These are phyloP conservation scores for Suhomyces ambrosiae DNA, from an alignment of 1,139 yeast species.

Conservation along the genomic window DNA sequence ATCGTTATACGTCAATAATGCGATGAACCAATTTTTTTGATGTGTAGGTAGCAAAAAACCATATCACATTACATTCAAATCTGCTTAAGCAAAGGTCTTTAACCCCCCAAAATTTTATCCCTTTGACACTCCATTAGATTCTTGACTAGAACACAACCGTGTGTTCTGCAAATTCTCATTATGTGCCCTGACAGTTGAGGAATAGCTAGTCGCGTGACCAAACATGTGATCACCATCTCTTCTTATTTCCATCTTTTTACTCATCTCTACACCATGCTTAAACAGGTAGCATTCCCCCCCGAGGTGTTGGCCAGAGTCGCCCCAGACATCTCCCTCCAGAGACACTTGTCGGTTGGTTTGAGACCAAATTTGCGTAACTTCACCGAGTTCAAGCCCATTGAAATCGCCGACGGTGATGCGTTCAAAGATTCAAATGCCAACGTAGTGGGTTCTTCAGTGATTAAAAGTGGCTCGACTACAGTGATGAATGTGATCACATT, in stretches of 20 bases:
- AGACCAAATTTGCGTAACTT: slow-evolving; percentile 74
- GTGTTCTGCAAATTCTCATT: too few relatives aligned
- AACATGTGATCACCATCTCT: too few relatives aligned
- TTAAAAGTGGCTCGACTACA: slow-evolving; percentile 74
- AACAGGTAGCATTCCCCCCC: slow-evolving; percentile 68
- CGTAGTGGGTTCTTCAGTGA: slow-evolving; percentile 71
- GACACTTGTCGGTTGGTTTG: slow-evolving; percentile 71
- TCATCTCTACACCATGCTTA: slow-evolving; percentile 13
- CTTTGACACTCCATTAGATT: too few relatives aligned
- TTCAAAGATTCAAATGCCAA: slow-evolving; percentile 30
- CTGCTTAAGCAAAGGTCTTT: too few relatives aligned
- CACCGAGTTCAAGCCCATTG: slow-evolving; percentile 68
- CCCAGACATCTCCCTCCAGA: slow-evolving; percentile 79
- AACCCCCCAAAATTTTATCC: too few relatives aligned
- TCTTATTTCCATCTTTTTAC: slow-evolving; percentile 6
- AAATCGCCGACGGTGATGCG: slow-evolving; percentile 44
- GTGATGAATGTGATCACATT: slow-evolving; percentile 76
- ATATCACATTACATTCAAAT: too few relatives aligned
- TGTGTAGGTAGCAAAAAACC: too few relatives aligned
- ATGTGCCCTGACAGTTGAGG: too few relatives aligned
- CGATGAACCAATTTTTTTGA: too few relatives aligned
- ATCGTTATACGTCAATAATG: too few relatives aligned
- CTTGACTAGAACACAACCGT: too few relatives aligned
- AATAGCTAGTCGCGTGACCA: too few relatives aligned
- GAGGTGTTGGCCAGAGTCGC: slow-evolving; percentile 81